Base-by-base conservation (phyloP, 1,284 basidiomycete genomes). In the Stygiomarasmius scandens region DNA sequence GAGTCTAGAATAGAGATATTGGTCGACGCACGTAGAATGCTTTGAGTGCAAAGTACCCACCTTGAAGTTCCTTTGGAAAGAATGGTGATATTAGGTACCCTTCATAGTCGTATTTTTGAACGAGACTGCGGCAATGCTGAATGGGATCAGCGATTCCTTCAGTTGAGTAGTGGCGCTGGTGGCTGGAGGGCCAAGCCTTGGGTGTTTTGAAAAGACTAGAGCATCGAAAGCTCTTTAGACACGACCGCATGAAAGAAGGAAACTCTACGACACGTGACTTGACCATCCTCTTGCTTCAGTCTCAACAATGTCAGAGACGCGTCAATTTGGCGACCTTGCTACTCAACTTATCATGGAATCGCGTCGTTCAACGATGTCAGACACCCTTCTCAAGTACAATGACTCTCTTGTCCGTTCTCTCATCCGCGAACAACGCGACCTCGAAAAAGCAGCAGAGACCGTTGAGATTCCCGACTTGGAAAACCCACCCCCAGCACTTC, bases 381-480 rank as follows among this genome's bases (percentile, higher is more conserved):
- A 93, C 63, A 88, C 89, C 2, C 80, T 98, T 20, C 83, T 93
- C 59, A 96, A 96, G 64, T 98, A 98, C 82, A 95, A 96, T 72
- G 92, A 95, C 69, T 80, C 86, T 51, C 85, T 94, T 63, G 90
- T 98, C 36, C 89, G 95, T 52, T 81, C 86, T 43, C 83, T 98
- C 70, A 83, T 94, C 63, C 87, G 96, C 63, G 96, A 98, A 71
- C 94, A 95, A 59, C 92, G 95, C 66, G 91, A 93, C 66, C 87
- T 97, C 63, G 92, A 92, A 69, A 80, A 77, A 59, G 81, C 84
- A 58, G 77, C 85, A 58, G 69, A 80, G 62, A 66, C 74, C 27
- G 71, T 83, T 48, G 67, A 74, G 10, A 59, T 71, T 19, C 67
- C 71, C 36, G 48, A 54, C 55, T 69, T 74, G 53, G 76, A 50